Evolutionary conservation across 495 filamentous ascomycete genomes (phyloP).

Genomic region (Aspergillus wentii): DNA sequence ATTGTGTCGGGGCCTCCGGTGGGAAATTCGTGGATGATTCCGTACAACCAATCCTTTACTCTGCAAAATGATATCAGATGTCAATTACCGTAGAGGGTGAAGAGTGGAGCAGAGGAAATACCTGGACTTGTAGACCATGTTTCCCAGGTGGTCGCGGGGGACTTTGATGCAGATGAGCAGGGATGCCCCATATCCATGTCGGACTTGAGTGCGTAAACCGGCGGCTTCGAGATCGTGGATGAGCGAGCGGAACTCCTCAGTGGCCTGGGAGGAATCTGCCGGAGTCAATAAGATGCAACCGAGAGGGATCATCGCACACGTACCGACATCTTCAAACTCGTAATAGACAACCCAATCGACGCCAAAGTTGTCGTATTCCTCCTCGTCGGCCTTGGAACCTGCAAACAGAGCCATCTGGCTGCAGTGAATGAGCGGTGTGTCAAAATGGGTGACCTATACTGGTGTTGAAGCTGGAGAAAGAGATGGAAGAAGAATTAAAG

Average conservation of each 20-base stretch:
- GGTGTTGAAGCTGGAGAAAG: not conserved
- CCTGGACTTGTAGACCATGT: constrained; percentile 61
- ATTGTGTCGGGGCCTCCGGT: constrained; percentile 43
- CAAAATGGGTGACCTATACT: not conserved
- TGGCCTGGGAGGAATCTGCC: constrained; percentile 62
- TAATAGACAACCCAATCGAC: constrained; percentile 43
- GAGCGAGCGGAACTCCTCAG: constrained; percentile 69
- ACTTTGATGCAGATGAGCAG: constrained; percentile 78
- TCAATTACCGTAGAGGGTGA: not conserved
- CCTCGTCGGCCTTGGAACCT: constrained; percentile 6
- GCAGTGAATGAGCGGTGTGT: constrained; percentile 1
- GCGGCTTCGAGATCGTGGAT: constrained; percentile 64
- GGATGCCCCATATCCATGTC: constrained; percentile 69
- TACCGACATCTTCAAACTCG: constrained; percentile 34
- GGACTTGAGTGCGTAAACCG: constrained; percentile 79
- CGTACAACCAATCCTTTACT: constrained; percentile 91
- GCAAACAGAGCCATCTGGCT: constrained; percentile 15
- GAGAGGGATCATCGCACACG: not conserved
- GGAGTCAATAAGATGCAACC: constrained; percentile 3
- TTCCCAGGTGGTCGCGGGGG: constrained; percentile 34
- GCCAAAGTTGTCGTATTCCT: constrained; percentile 33
- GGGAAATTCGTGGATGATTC: constrained; percentile 71
- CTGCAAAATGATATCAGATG: constrained; percentile 36
- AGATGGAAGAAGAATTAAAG: not conserved
- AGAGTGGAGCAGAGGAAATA: constrained; percentile 10